Evolutionary conservation across 306 rosid species (phyloP).

Genomic region (Dicorynia guianensis): DNA sequence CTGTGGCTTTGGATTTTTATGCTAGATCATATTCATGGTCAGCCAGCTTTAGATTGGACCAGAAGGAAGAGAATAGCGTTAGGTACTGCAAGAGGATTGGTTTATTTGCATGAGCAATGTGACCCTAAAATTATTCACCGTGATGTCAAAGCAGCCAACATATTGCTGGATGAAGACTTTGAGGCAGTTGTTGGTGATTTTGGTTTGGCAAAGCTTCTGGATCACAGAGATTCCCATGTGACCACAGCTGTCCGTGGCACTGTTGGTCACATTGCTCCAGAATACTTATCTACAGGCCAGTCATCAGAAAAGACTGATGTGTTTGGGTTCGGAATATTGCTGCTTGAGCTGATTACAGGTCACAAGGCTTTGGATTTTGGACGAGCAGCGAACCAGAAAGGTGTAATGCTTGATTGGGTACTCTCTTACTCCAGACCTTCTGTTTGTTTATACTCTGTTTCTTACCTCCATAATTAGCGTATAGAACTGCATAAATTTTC

Average conservation of each 20-base stretch:
- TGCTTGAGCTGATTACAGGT: conserved; percentile 94
- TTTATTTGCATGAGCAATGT: conserved; percentile 96
- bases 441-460: background rate
- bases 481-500: conserved; percentile 6
- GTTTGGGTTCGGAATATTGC: conserved; percentile 94
- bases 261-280: conserved; percentile 97
- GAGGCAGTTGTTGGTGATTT: conserved; percentile 99
- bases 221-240: conserved; percentile 96
- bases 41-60: conserved; percentile 88
- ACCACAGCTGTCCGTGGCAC: conserved; percentile 99
- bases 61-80: conserved; percentile 92
- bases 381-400: conserved; percentile 92
- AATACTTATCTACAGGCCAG: conserved; percentile 93
- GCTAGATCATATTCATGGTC: conserved; percentile 77
- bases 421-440: conserved; percentile 31
- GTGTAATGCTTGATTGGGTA: conserved; percentile 99
- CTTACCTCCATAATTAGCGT: background rate
- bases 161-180: conserved; percentile 90
- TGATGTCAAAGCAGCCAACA: conserved; percentile 97
- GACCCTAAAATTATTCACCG: conserved; percentile 98
- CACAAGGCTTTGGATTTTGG: conserved; percentile 97
- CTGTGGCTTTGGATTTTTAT: conserved; percentile 44
- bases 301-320: conserved; percentile 98
- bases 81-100: conserved; percentile 97
- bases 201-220: conserved; percentile 96